A percentile compares a stretch with the other conserved stretches of the same genome.
phyloP scores from a whole-genome alignment of 306 rosid species.

The Lathyrus sativus region DNA sequence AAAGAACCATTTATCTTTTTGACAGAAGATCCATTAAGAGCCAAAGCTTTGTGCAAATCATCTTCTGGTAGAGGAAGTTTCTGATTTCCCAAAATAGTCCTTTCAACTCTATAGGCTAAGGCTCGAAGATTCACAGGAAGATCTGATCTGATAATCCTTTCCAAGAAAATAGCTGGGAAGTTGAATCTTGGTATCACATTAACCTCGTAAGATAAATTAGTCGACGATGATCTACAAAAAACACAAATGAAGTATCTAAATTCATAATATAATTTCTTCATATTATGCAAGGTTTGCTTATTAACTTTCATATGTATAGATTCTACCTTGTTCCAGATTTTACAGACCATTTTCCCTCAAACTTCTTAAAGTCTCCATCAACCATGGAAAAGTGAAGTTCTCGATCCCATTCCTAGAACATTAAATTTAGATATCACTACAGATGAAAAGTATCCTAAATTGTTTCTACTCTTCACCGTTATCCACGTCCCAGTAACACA shows the following conservation, averaged over 20 bases:
- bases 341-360: slow-evolving; percentile 92
- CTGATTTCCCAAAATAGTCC: slow-evolving; percentile 47
- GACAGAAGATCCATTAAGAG: slow-evolving; percentile 41
- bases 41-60: slow-evolving; percentile 33
- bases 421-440: not conserved
- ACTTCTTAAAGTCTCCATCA: slow-evolving; percentile 95
- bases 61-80: slow-evolving; percentile 40
- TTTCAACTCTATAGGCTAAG: slow-evolving; percentile 83
- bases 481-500: not conserved
- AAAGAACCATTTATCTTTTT: slow-evolving; percentile 44
- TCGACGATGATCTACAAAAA: slow-evolving; percentile 65
- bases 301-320: slow-evolving; percentile 33
- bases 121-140: slow-evolving; percentile 93
- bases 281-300: slow-evolving; percentile 15
- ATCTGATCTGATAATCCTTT: slow-evolving; percentile 89
- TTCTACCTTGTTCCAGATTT: slow-evolving; percentile 76
- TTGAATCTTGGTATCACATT: slow-evolving; percentile 93
- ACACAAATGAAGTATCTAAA: slow-evolving; percentile 22
- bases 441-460: not conserved
- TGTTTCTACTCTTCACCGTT: slow-evolving; percentile 17
- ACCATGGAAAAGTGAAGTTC: slow-evolving; percentile 95
- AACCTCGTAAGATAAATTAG: slow-evolving; percentile 78
- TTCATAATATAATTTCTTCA: slow-evolving; percentile 22
- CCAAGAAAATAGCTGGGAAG: slow-evolving; percentile 89
- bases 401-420: slow-evolving; percentile 70